Base-by-base conservation (phyloP, 257 asterid species). In the Plantago major region DNA sequence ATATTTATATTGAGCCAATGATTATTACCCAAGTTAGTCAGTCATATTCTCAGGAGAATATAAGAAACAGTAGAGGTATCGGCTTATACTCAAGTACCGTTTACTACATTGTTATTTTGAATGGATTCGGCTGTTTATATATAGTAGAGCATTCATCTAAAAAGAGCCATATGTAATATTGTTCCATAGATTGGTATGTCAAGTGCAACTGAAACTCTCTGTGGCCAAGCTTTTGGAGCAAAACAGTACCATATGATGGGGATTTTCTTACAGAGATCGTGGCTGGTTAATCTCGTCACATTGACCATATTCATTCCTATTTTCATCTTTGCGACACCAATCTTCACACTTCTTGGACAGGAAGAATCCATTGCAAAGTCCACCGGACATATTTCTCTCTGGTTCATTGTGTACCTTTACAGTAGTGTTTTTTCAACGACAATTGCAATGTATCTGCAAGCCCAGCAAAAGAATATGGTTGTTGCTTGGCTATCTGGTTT, bases 371-470 rank as follows among this genome's bases (percentile, higher is more conserved):
- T 55, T 55, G 60, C 60, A 30, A 10, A 55, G 14, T 33, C 60
- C 13, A 44, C 60, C 3, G 44, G 60, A 55, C n/a, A 33, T 26
- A 55, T 55, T 26, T 11, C 60, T 22, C 42, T 55, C 7, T 55
- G 60, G 60, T 55, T 55, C 60, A 55, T 55, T 12, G 18, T 17
- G 4, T 26, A 26, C 7, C n/a, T 28, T 17, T 55, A 55, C 16
- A 22, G 44, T 37, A 11, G 3, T 7, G 60, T 55, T 33, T 55
- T 55, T 13, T 7, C 10, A 18, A 10, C 16, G 19, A 55, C 60
- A 8, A 30, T 55, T 7, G 18, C 28, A 30, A 55, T 55, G 60
- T 55, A 55, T 55, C 45, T 55, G 8, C 60, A 55, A 55, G 60
- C 60, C 7, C 60, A 55, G 10, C 60, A 33, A 44, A 55, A 55